Conservation (phyloP, 331 rosid genomes). For the Pyracantha coccinea region DNA sequence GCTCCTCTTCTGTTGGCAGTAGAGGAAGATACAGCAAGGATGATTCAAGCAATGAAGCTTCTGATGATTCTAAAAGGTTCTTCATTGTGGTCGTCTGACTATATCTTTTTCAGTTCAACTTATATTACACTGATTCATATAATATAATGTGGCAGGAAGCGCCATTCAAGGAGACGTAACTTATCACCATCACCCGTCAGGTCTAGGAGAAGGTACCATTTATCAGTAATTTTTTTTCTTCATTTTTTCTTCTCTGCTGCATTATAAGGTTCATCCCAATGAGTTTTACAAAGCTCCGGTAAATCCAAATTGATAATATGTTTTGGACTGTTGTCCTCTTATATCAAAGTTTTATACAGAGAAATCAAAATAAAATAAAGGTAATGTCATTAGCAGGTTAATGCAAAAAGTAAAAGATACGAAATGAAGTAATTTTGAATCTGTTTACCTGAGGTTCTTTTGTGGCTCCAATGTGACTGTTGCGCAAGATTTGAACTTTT, state of each 20-base stretch:
- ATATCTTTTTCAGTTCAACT: conserved; percentile 1
- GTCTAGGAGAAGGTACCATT: conserved; percentile 82
- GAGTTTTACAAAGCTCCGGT: background rate
- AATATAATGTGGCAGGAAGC: conserved; percentile 52
- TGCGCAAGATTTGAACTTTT: background rate
- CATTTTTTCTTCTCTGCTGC: conserved; percentile 10
- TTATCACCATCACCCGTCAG: conserved; percentile 73
- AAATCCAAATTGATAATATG: background rate
- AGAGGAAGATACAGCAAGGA: conserved; percentile 67
- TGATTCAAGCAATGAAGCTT: conserved; percentile 72
- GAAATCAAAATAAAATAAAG: background rate
- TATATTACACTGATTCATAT: conserved; percentile 20
- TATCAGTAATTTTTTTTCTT: conserved; percentile 18
- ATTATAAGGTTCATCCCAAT: background rate
- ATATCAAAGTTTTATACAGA: background rate
- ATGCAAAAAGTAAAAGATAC: background rate
- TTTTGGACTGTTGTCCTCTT: background rate
- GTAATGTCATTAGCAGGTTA: background rate
- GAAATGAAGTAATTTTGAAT: background rate
- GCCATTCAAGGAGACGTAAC: conserved; percentile 56
- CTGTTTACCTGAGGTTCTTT: background rate
- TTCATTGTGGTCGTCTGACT: conserved; percentile 7
- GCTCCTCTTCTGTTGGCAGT: conserved; percentile 63
- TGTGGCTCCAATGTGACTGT: background rate
- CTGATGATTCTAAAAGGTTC: conserved; percentile 81